A percentile compares a stretch with the other conserved stretches of the same genome.
phyloP scores from a whole-genome alignment of 305 asterid species.

The Rubia tinctorum region DNA sequence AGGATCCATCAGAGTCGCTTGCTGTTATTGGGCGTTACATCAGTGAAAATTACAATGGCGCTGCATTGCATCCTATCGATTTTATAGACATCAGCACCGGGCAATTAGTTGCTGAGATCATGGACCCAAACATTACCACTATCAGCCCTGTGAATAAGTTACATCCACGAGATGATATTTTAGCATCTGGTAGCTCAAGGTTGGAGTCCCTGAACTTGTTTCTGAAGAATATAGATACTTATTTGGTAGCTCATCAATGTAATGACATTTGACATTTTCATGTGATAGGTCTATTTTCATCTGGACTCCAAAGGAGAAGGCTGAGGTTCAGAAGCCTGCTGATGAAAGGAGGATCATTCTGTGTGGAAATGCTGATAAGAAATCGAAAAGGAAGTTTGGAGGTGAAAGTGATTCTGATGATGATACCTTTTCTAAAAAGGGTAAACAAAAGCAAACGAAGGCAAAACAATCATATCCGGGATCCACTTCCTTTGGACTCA shows the following conservation, averaged over 20 bases:
- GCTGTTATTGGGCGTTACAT: slow-evolving; percentile 92
- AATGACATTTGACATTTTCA: background rate
- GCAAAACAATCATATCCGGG: slow-evolving; percentile 39
- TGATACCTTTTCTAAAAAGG: slow-evolving; percentile 30
- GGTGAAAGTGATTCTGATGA: slow-evolving; percentile 58
- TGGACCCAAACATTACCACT: slow-evolving; percentile 91
- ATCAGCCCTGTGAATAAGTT: slow-evolving; percentile 92
- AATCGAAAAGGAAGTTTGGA: slow-evolving; percentile 38
- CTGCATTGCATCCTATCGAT: slow-evolving; percentile 95
- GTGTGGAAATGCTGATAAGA: slow-evolving; percentile 56
- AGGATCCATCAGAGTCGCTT: slow-evolving; percentile 90
- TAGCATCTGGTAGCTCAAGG: slow-evolving; percentile 99
- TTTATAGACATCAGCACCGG: slow-evolving; percentile 82
- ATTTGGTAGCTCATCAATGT: background rate
- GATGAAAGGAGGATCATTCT: slow-evolving; percentile 48
- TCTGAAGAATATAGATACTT: background rate
- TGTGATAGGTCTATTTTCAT: slow-evolving; percentile 77
- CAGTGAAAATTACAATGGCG: slow-evolving; percentile 87
- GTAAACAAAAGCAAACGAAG: slow-evolving; percentile 42
- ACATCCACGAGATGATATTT: slow-evolving; percentile 87
- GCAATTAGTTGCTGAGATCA: slow-evolving; percentile 87
- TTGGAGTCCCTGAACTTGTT: slow-evolving; percentile 24
- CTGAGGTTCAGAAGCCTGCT: slow-evolving; percentile 36
- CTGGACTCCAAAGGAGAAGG: slow-evolving; percentile 66
- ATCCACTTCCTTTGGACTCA: slow-evolving; percentile 32